Evolutionary conservation across 371 early-diverging fungal genomes (phyloP).

Genomic region (Rhizopus microsporus): DNA sequence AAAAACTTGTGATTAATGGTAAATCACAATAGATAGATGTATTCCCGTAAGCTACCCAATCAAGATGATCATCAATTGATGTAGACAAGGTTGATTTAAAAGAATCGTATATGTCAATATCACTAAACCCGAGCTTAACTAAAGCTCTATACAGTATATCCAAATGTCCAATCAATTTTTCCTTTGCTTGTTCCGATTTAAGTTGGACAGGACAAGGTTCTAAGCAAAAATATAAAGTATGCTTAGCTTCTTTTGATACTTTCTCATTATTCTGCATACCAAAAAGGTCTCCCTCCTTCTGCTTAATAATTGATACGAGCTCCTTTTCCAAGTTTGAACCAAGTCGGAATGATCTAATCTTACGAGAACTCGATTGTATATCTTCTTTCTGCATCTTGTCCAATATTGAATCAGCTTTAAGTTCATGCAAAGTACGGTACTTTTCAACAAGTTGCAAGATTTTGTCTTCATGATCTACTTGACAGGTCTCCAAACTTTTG

Average conservation of each 20-base stretch:
- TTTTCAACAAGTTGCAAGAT: slow-evolving; percentile 18
- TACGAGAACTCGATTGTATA: not conserved
- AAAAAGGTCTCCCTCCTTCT: slow-evolving; percentile 5
- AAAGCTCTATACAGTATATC: slow-evolving; percentile 56
- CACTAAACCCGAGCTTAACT: slow-evolving; percentile 50
- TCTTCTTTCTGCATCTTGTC: slow-evolving; percentile 21
- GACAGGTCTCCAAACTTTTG: not conserved
- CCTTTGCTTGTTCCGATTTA: slow-evolving; percentile 22
- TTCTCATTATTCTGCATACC: not conserved
- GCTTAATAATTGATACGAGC: slow-evolving; percentile 25
- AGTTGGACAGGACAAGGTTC: not conserved
- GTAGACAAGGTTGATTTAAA: slow-evolving; percentile 46
- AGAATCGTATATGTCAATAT: slow-evolving; percentile 49
- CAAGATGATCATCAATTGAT: slow-evolving; percentile 52
- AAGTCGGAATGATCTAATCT: slow-evolving; percentile 19
- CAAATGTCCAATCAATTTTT: slow-evolving; percentile 47
- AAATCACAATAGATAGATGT: not conserved
- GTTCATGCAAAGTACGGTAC: slow-evolving; percentile 21
- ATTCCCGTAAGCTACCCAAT: slow-evolving; percentile 50
- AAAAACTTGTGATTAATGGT: not conserved
- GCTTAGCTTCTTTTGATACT: not conserved
- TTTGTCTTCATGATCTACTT: slow-evolving; percentile 7
- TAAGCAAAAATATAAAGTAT: not conserved
- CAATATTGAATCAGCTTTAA: slow-evolving; percentile 18
- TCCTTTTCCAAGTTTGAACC: slow-evolving; percentile 25